phyloP scores from a whole-genome alignment of 2,329 filamentous ascomycete genomes.

The Sclerotinia borealis region DNA sequence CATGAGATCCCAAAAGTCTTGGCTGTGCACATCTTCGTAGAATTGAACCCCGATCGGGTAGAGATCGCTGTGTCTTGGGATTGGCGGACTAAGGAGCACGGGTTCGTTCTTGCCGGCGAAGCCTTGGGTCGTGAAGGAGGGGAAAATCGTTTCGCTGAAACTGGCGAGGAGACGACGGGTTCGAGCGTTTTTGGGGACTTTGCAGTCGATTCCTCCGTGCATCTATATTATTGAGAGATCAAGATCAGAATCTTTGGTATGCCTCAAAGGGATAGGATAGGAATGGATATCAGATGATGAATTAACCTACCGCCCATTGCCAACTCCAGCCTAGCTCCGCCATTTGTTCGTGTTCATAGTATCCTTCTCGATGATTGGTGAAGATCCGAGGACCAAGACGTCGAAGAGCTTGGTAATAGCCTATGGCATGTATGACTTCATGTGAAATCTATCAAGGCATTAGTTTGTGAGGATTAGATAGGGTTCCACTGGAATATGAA shows the following conservation, averaged over 20 bases:
- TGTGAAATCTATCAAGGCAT: not conserved
- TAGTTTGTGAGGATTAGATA: not conserved
- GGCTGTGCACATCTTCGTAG: not conserved
- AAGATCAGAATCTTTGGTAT: not conserved
- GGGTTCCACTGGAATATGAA: not conserved
- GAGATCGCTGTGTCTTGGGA: not conserved
- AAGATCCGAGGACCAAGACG: not conserved
- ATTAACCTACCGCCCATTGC: not conserved
- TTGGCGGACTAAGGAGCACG: not conserved
- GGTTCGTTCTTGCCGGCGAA: not conserved
- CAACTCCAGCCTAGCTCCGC: constrained; percentile 6
- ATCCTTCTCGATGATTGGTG: not conserved
- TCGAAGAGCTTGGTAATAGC: not conserved
- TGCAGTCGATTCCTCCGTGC: not conserved
- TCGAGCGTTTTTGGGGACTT: not conserved
- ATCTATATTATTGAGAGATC: not conserved
- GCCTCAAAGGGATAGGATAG: too few relatives aligned
- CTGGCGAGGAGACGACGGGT: not conserved
- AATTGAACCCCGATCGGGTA: not conserved
- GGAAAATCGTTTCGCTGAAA: not conserved
- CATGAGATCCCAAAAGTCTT: not conserved
- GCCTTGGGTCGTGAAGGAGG: not conserved
- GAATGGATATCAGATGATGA: too few relatives aligned
- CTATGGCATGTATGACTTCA: constrained; percentile 4
- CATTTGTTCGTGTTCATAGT: not conserved